Evolutionary conservation across 441 rosid genomes (phyloP).

Genomic region (Pelargonium exstipulatum): DNA sequence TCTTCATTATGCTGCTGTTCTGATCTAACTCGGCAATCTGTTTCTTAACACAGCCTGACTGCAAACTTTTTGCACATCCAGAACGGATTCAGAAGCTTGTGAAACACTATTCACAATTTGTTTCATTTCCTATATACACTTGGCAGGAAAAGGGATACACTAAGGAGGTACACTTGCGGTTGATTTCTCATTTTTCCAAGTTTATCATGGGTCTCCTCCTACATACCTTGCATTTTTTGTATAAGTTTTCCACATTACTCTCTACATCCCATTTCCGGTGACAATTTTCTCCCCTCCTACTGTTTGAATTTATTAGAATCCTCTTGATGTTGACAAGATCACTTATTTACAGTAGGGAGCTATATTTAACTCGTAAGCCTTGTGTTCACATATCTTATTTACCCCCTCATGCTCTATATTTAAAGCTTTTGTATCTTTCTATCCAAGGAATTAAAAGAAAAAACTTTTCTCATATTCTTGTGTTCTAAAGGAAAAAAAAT

Average conservation of each 20-base stretch:
- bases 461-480: no score
- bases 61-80: constrained; percentile 74
- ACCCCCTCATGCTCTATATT: no score
- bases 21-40: background rate
- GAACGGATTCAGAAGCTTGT: constrained; percentile 72
- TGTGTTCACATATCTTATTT: no score
- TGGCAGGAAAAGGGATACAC: constrained; percentile 94
- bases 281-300: no score
- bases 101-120: constrained; percentile 93
- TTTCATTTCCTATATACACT: constrained; percentile 92
- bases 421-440: no score
- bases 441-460: no score
- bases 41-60: constrained; percentile 69
- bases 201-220: constrained; percentile 34
- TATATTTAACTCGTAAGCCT: no score
- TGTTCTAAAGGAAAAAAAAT: no score
- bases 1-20: background rate
- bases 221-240: background rate
- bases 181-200: background rate
- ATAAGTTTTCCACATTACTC: background rate
- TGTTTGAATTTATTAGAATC: no score
- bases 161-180: constrained; percentile 52
- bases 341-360: no score
- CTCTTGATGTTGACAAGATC: no score
- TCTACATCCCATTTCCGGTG: constrained; percentile 3